These are phyloP conservation scores for Seminavis robusta DNA, from an alignment of 108 stramenopile genomes.

Conservation along the genomic window DNA sequence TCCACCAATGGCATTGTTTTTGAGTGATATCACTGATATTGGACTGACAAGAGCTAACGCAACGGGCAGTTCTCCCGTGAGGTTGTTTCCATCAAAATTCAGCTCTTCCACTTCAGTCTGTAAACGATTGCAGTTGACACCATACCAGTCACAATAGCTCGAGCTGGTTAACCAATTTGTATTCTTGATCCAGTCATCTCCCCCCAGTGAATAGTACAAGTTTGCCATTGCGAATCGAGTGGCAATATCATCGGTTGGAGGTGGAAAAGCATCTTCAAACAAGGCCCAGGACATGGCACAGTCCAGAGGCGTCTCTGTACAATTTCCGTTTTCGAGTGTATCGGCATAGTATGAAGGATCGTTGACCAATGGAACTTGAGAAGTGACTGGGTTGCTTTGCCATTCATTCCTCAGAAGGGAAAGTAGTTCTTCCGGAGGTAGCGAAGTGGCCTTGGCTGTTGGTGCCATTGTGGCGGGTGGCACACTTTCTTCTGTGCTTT, in stretches of 20 bases:
- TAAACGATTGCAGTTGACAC: constrained; percentile 13
- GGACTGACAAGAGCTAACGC: constrained; percentile 11
- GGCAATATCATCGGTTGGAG: background rate
- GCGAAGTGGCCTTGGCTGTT: background rate
- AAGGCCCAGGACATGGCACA: constrained; percentile 20
- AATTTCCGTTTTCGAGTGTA: background rate
- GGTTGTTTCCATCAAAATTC: constrained; percentile 24
- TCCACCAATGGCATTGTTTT: constrained; percentile 14
- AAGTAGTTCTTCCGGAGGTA: background rate
- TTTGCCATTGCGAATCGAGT: constrained; percentile 32
- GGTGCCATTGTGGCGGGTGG: background rate
- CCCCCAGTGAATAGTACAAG: constrained; percentile 31
- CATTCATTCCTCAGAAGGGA: background rate
- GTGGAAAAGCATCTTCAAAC: background rate
- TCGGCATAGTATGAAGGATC: background rate
- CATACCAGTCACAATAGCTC: constrained; percentile 44
- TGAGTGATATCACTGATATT: constrained; percentile 11
- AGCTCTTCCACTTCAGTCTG: constrained; percentile 7
- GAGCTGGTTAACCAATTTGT: constrained; percentile 31
- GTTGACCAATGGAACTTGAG: background rate
- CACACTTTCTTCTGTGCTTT: too few relatives aligned
- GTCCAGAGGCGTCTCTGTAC: background rate
- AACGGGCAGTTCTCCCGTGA: constrained; percentile 28
- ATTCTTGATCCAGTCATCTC: constrained; percentile 27
- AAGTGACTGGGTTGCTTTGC: background rate